Evolutionary conservation across 192 early-diverging fungal genomes (phyloP), one percentile per base, ranked within the genome.

Genomic region (Rhizophagus clarus): DNA sequence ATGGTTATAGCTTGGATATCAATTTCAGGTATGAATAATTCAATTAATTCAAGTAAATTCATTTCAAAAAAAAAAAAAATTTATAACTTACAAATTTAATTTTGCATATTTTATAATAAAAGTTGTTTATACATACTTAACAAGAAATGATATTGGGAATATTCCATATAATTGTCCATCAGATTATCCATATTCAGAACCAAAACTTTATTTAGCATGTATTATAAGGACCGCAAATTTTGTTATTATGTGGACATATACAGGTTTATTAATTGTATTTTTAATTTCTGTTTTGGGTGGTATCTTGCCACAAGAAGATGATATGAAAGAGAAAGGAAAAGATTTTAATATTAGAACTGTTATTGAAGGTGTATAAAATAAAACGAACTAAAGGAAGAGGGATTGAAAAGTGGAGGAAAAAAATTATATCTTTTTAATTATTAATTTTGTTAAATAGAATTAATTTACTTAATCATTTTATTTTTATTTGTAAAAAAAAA

Each of bases 131-230:
- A 29, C 63, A 3, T 28, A 64, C 15, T 64, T 42, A 42, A 70
- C 68, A 17, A 70, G 17, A 20, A 40, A 70, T 9, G 68, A 70
- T 37, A 70, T 70, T 17, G 68, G 37, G 8, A n/a, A 70, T 10
- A 70, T 70, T 24, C 68, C 68, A n/a, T 70, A 1, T 42, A n/a
- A 6, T n/a, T 70, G 68, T 70, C 68, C 68, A 40, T n/a, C 68
- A n/a, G 68, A 56, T 56, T 56, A 56, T 56, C 51, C 51, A 56
- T 56, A 56, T 20, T 15, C 51, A 56, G 15, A 17, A 20, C 51
- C 51, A 56, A 56, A 56, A 56, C 51, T 56, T 56, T 3, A 3
- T 5, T 22, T 56, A 5, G 51, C 51, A 22, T 56, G 51, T 20
- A 56, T 56, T 17, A 56, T 56, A 22, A 56, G 51, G 4, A 15